Conservation (phyloP, 257 asterid species). For the Primulina huaijiensis region DNA sequence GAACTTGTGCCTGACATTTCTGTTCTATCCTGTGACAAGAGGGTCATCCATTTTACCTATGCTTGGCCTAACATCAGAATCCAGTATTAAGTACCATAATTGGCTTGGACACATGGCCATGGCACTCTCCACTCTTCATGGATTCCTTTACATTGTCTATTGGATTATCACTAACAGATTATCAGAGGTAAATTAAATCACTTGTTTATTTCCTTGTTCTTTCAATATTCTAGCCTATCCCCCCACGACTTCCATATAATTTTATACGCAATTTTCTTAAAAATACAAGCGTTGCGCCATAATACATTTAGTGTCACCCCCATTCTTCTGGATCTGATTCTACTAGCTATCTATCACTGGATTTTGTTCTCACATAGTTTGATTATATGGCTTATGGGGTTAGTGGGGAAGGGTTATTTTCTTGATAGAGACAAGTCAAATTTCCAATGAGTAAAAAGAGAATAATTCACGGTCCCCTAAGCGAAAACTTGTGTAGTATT, state of each 20-base stretch:
- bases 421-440: constrained; percentile 14
- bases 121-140: constrained; percentile 76
- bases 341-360: not conserved
- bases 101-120: constrained; percentile 83
- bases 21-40: constrained; percentile 84
- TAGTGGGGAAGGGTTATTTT: not conserved
- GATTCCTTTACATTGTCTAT: constrained; percentile 53
- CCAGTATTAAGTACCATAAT: constrained; percentile 74
- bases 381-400: not conserved
- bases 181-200: constrained; percentile 54
- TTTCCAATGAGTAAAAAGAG: not conserved
- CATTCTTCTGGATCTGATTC: no score
- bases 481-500: no score
- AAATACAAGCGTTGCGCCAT: no score
- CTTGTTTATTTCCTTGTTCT: not conserved
- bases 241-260: no score
- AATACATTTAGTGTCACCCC: not conserved
- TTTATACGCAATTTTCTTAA: no score
- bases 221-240: not conserved
- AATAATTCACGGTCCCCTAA: not conserved
- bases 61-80: constrained; percentile 78
- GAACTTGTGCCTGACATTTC: constrained; percentile 70
- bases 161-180: constrained; percentile 73
- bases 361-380: not conserved
- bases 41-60: constrained; percentile 79